Percentiles rank a stretch among this genome's conserved stretches.
These are phyloP conservation scores for Moricandia arvensis DNA, from an alignment of 345 rosid genomes.

Conservation along the genomic window DNA sequence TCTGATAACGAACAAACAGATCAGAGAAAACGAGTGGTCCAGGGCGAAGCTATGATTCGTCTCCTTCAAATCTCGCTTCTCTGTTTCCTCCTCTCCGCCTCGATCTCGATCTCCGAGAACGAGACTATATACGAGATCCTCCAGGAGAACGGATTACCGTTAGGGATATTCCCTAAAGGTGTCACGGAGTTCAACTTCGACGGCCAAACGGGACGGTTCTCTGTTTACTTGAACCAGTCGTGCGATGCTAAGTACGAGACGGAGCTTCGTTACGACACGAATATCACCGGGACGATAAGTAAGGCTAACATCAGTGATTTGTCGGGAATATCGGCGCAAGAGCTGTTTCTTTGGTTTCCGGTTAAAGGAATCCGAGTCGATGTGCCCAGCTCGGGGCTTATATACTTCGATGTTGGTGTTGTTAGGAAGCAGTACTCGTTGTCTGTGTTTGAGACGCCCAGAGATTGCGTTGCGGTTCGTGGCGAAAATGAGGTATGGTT, in stretches of 20 bases:
- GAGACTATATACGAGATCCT: constrained; percentile 64
- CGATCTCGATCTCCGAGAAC: constrained; percentile 18
- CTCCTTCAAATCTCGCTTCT: constrained; percentile 29
- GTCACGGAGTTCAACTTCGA: constrained; percentile 54
- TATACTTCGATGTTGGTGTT: constrained; percentile 87
- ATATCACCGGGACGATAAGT: constrained; percentile 63
- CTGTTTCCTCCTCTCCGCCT: constrained; percentile 24
- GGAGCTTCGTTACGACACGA: constrained; percentile 73
- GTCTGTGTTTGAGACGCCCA: constrained; percentile 81
- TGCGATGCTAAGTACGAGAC: constrained; percentile 90
- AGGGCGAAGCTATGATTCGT: constrained; percentile 26
- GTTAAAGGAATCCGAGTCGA: constrained; percentile 84
- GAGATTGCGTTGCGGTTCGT: constrained; percentile 57
- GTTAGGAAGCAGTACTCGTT: constrained; percentile 77
- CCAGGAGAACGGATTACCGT: constrained; percentile 60
- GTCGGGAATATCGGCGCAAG: constrained; percentile 81
- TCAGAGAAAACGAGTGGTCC: not conserved
- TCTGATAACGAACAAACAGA: constrained; percentile 4
- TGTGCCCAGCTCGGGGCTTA: constrained; percentile 81
- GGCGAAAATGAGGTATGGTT: constrained; percentile 21
- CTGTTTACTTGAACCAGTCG: constrained; percentile 67
- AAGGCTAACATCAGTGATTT: constrained; percentile 59
- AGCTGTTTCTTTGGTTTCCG: constrained; percentile 86
- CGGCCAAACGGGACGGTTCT: constrained; percentile 52
- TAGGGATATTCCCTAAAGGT: constrained; percentile 82